Base-by-base conservation (phyloP, 2,329 filamentous ascomycete genomes). In the Calonectria pteridis region DNA sequence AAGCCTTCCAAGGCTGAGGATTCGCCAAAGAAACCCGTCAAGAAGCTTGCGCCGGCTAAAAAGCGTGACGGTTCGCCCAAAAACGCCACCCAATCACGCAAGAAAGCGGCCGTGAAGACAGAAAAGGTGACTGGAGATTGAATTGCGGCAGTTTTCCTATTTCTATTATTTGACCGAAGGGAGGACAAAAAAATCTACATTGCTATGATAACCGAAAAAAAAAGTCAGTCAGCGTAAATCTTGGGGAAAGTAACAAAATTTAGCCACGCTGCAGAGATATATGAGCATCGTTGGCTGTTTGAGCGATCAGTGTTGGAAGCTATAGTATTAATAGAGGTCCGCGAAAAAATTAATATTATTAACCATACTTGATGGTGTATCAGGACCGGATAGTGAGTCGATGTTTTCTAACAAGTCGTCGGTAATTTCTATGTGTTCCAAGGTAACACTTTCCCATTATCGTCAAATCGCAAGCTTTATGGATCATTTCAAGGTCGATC, bases 261-360 rank as follows among this genome's bases (percentile, higher is more conserved):
- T 37, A 16, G n/a, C 4, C 33, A 20, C 9, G 14, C 37, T 29
- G 55, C 14, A 46, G 23, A 28, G 35, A 40, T 62, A 35, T 62
- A 7, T 37, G 20, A 62, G 55, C 55, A 62, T 62, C 35, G 37
- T 26, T 62, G 37, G 33, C 33, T 23, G 55, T 40, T 62, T 11
- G 13, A 58, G 51, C 33, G 35, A 35, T 7, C 33, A 37, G 14
- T 62, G 55, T 40, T 20, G 31, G 33, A 62, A 62, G 33, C 20
- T 18, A 62, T 4, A 40, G 23, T 26, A 62, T 62, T 62, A 62
- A 62, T 62, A 62, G 55, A 62, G 55, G 55, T 62, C 55, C 43
- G 55, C 55, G 33, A 40, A 62, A 59, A 40, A 40, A 28, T n/a
- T 43, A 62, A 40, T 62, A 62, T 62, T 40, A 40, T 37, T 59